A percentile compares a stretch with the other conserved stretches of the same genome.
Evolutionary conservation across 371 early-diverging fungal genomes (phyloP).

Genomic region (Quaeritorhiza haematococci): DNA sequence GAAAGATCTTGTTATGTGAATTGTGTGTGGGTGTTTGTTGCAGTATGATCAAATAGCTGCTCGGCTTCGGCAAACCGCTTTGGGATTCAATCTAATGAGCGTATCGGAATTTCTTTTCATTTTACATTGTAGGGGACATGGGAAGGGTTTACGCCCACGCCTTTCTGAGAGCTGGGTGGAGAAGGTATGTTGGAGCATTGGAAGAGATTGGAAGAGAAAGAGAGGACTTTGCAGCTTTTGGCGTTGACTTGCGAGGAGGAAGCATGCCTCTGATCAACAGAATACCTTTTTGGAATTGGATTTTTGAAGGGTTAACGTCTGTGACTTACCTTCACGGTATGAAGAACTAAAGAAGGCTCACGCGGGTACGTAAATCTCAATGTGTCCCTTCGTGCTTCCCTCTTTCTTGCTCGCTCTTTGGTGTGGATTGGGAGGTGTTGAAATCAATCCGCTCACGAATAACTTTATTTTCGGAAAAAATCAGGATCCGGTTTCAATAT

Average conservation of each 20-base stretch:
- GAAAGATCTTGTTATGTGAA: too few relatives aligned
- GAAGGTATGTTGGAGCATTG: constrained; percentile 37
- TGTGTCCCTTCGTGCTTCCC: not conserved
- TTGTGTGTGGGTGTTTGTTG: too few relatives aligned
- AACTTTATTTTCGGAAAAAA: too few relatives aligned
- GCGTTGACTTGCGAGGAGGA: too few relatives aligned
- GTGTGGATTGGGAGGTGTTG: not conserved
- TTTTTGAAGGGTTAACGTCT: constrained; percentile 60
- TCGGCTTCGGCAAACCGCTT: not conserved
- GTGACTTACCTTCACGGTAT: constrained; percentile 75
- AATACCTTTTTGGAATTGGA: not conserved
- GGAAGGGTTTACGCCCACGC: constrained; percentile 80
- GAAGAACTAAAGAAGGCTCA: constrained; percentile 58
- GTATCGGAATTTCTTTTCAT: not conserved
- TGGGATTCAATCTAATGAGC: not conserved
- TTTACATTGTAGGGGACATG: constrained; percentile 88
- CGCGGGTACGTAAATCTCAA: constrained; percentile 30
- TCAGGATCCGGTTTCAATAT: constrained; percentile 60
- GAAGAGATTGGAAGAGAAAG: not conserved
- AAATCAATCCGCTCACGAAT: not conserved
- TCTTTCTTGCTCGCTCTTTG: not conserved
- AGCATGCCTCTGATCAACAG: not conserved
- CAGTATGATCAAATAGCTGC: too few relatives aligned
- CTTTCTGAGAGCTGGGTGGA: constrained; percentile 74
- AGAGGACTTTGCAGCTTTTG: too few relatives aligned